Percentiles rank a stretch among this genome's conserved stretches.
phyloP scores from a whole-genome alignment of 140 eudicot species.

The Ambrosia hybrid region DNA sequence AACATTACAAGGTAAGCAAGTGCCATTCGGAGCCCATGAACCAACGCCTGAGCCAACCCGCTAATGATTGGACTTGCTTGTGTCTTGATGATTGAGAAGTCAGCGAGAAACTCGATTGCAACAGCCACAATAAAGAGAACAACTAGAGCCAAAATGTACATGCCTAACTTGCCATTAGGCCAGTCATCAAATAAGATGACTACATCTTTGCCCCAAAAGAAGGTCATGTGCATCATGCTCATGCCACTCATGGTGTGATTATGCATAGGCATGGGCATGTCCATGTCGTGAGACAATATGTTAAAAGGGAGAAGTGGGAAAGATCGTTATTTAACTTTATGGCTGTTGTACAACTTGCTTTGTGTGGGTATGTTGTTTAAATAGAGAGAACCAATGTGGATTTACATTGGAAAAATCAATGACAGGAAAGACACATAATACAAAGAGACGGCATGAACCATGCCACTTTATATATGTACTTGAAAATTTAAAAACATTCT shows the following conservation, averaged over 20 bases:
- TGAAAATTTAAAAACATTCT: not conserved
- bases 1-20: conserved; percentile 58
- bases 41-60: conserved; percentile 35
- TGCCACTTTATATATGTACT: conserved; percentile 16
- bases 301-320: conserved; percentile 18
- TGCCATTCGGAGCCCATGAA: conserved; percentile 53
- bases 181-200: conserved; percentile 43
- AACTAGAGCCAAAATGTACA: conserved; percentile 54
- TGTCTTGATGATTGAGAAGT: conserved; percentile 30
- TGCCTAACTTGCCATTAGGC: conserved; percentile 50
- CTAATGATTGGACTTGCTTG: conserved; percentile 37
- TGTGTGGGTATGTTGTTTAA: conserved; percentile 18
- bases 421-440: conserved; percentile 4
- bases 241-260: conserved; percentile 20
- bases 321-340: not conserved
- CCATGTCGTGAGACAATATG: conserved; percentile 34
- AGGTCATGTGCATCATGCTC: conserved; percentile 52
- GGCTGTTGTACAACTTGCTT: conserved; percentile 2
- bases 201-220: conserved; percentile 47
- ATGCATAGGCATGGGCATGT: conserved; percentile 45
- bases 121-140: conserved; percentile 47
- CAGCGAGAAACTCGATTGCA: conserved; percentile 40
- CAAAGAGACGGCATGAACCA: conserved; percentile 26
- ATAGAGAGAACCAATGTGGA: conserved; percentile 25
- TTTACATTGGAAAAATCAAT: conserved; percentile 24